Base-by-base conservation (phyloP, 2,329 filamentous ascomycete genomes). In the Massarina eburnea region DNA sequence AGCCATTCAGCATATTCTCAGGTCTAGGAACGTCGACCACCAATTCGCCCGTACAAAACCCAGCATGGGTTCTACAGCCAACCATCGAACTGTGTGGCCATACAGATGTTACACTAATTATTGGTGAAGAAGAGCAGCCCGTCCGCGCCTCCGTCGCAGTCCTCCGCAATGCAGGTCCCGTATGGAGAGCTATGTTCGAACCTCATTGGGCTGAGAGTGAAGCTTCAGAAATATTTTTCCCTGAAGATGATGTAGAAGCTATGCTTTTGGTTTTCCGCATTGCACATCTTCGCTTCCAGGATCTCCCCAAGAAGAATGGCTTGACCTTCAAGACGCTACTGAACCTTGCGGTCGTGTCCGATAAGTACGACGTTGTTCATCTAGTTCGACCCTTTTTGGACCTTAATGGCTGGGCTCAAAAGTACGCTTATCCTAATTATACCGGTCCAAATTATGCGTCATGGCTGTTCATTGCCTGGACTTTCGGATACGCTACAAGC, bases 351-450 rank as follows among this genome's bases (percentile, higher is more conserved):
- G 49, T 62, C 9, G 33, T 67, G 18, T 58, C 60, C 38, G 64
- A 68, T 44, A 66, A 66, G 22, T 71, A 71, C 37, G 57, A 57
- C 22, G 29, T 53, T 7, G 49, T 54, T 8, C 38, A 35, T 45
- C 34, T 61, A 49, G 55, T 75, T 61, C 45, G 47, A 1, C 64
- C 68, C 5, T 73, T 50, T 27, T 9, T 43, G 6, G 29, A 45
- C 18, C 18, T 43, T 2, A 34, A 57, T 14, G 27, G 33, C 6
- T 57, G 54, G 52, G 43, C 48, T 18, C 26, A 48, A 38, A 33
- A 32, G 5, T 40, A 48, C 36, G 35, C 34, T 9, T 39, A 51
- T 35, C 41, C 35, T 8, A 42, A 30, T 14, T 36, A 44, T 14
- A 32, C 33, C 19, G 45, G 33, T 5, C 19, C 21, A 24, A 46